Conservation (phyloP, 2,329 filamentous ascomycete species). For the Parasarocladium wereldwijsianum region DNA sequence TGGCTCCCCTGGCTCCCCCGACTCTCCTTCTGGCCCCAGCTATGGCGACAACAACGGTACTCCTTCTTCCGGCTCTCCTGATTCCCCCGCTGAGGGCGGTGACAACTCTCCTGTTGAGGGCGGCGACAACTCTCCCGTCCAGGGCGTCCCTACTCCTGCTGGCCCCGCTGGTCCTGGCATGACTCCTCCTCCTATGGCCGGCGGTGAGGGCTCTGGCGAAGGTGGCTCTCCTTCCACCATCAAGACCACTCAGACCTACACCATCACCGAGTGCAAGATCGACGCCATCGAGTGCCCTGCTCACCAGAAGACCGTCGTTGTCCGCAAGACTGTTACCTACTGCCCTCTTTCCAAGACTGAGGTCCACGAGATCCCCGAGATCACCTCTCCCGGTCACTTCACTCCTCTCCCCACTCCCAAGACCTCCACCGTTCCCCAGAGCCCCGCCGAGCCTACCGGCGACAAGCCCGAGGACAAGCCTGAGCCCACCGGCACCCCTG, state of each 20-base stretch:
- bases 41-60: no score
- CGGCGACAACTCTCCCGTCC: neutral
- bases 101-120: neutral
- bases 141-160: neutral
- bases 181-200: no score
- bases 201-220: slow-evolving; percentile 7
- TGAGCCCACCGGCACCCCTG: slow-evolving; percentile 1
- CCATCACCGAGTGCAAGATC: slow-evolving; percentile 21
- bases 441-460: slow-evolving; percentile 1
- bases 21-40: slow-evolving; percentile 32
- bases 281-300: slow-evolving; percentile 24
- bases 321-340: slow-evolving; percentile 13
- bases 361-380: slow-evolving; percentile 1
- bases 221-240: slow-evolving; percentile 8
- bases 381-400: slow-evolving; percentile 9
- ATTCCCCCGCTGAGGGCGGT: no score
- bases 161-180: slow-evolving; percentile 4
- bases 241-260: slow-evolving; percentile 12
- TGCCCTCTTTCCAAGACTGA: slow-evolving; percentile 11
- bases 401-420: slow-evolving; percentile 9
- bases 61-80: no score
- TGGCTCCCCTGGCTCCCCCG: slow-evolving; percentile 32
- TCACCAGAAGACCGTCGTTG: slow-evolving; percentile 19
- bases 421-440: slow-evolving; percentile 8
- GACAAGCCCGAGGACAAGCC: slow-evolving; percentile 1